Base-by-base conservation (phyloP, 768 basidiomycete species). In the Leccinum barrowsii region DNA sequence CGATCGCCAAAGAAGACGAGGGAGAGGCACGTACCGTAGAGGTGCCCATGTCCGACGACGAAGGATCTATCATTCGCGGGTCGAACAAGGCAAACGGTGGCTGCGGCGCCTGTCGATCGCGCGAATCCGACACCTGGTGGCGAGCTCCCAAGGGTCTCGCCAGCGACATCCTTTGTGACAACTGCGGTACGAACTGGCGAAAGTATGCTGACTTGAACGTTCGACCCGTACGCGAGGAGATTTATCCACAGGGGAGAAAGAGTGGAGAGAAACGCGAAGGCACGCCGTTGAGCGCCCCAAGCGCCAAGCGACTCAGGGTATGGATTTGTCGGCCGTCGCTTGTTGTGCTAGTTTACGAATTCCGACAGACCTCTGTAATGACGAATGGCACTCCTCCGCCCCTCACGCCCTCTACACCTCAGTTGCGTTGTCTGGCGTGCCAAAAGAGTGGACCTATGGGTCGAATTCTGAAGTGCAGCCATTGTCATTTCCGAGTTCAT, bases 171-270 rank as follows among this genome's bases (percentile, higher is more conserved):
- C 83, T 96, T 54, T 97, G 94, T 69, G 91, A 95, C 49, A 79
- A 73, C 28, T 97, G 94, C 67, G 94, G 94, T 12, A 82, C 85
- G 48, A 89, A 89, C 62, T 97, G 92, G 89, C 80, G 94, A 64
- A 97, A 95, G 74, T 97, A 97, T 70, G 94, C 92, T 0, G 93
- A 95, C 64, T 77, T 94, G 51, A 91, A 87, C 64, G 85, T 89
- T 24, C 79, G 89, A 44, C 85, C 86, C 8, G 58, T 85, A 19
- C 82, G 89, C 28, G 90, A 92, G 57, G 89, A 90, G 49, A 76
- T 81, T 1, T 65, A 81, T 1, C 76, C 81, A 0, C 68, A 76
- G 2, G 73, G 75, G 28, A 74, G 74, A 63, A 80, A 77, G 67
- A 65, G 69, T 50, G 63, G 63, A 37, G 81, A 84, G 57, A 85